Evolutionary conservation across 2,329 filamentous ascomycete genomes (phyloP).

Genomic region (Aspergillus spinulosporus): DNA sequence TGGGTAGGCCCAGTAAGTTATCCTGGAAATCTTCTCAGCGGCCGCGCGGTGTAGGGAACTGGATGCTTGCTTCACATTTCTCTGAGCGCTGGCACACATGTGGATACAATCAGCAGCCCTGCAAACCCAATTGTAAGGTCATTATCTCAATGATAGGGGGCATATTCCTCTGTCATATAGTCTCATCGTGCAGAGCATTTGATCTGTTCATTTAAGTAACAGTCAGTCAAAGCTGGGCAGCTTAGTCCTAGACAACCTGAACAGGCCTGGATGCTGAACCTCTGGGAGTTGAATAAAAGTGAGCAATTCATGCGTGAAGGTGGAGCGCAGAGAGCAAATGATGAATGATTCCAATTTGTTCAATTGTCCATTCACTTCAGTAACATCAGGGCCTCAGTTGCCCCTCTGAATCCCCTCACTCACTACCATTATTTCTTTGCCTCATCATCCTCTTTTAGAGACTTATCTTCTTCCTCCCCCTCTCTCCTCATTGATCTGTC

Average conservation of each 20-base stretch:
- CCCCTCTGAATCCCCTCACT: constrained; percentile 5
- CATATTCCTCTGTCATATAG: not conserved
- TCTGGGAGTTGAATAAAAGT: not conserved
- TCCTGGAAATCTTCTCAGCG: not conserved
- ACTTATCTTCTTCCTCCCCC: constrained; percentile 1
- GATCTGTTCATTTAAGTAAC: not conserved
- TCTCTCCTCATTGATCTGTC: not conserved
- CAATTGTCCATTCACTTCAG: constrained; percentile 7
- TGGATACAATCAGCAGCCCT: not conserved
- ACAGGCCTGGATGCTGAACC: not conserved
- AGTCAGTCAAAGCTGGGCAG: not conserved
- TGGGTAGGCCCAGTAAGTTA: not conserved
- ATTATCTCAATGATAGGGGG: not conserved
- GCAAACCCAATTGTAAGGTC: not conserved
- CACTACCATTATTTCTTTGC: constrained; percentile 3
- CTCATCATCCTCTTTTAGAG: not conserved
- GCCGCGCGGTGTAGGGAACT: not conserved
- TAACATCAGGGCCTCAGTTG: not conserved
- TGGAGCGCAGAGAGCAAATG: not conserved
- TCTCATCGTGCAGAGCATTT: not conserved
- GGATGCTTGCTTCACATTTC: not conserved
- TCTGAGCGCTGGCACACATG: not conserved
- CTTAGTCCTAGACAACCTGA: not conserved
- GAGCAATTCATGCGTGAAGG: not conserved
- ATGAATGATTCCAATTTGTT: not conserved